Conservation (phyloP, 768 basidiomycete genomes). For the Russula earlei region DNA sequence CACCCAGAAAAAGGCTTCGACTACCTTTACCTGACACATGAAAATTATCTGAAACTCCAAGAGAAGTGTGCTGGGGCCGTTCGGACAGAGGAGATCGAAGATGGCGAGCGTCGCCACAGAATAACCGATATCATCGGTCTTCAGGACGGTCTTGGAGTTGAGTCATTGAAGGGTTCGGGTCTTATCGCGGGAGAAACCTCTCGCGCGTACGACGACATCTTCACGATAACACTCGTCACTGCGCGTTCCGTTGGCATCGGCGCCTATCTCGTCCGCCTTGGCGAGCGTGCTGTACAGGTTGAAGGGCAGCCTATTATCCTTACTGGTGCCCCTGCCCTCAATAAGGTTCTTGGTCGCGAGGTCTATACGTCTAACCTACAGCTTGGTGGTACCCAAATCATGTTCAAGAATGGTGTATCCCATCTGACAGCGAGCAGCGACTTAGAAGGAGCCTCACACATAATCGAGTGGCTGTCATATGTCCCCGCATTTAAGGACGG, state of each 20-base stretch:
- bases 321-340: conserved; percentile 92
- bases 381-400: conserved; percentile 99
- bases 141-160: conserved; percentile 96
- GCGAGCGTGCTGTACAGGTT: conserved; percentile 96
- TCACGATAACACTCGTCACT: conserved; percentile 97
- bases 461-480: conserved; percentile 91
- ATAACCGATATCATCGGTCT: conserved; percentile 94
- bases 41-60: conserved; percentile 82
- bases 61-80: conserved; percentile 75
- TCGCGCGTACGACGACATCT: conserved; percentile 97
- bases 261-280: conserved; percentile 95
- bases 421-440: conserved; percentile 94
- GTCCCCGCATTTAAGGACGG: conserved; percentile 77
- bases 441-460: conserved; percentile 88
- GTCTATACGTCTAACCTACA: conserved; percentile 98
- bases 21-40: conserved; percentile 92
- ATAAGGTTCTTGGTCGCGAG: conserved; percentile 97
- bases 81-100: conserved; percentile 75
- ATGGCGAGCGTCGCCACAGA: conserved; percentile 80
- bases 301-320: conserved; percentile 99
- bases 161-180: conserved; percentile 91
- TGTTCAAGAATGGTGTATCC: conserved; percentile 99
- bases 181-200: conserved; percentile 98
- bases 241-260: conserved; percentile 99
- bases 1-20: conserved; percentile 92